Evolutionary conservation across 2,329 filamentous ascomycete species (phyloP), one percentile per base, ranked within the genome.

Genomic region (Pseudogymnoascus sp.): DNA sequence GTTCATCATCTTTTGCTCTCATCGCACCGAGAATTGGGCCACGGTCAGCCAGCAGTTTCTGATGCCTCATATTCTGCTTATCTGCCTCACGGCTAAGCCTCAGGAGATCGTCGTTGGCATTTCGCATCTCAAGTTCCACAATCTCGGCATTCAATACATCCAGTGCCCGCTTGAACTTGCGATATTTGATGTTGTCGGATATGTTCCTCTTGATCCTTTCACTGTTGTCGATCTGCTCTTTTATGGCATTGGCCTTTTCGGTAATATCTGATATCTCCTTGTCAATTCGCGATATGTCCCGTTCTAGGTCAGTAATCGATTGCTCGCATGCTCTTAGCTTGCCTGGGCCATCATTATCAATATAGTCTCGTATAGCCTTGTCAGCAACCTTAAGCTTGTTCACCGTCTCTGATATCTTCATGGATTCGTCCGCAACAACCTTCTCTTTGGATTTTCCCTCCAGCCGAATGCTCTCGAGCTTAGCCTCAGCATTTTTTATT

Each of bases 201-300:
- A 99, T 96, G 65, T 90, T 92, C 68, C 90, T 88, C 75, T 92
- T 93, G 61, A 87, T 92, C 63, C 87, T 85, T 65, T 92, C 89
- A 62, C 90, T 89, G 69, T 92, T 90, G 68, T 86, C 84, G 59
- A 92, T 82, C 60, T 91, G 87, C 58, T 89, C 83, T 66, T 88
- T 88, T 59, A 96, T 81, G 67, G 86, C 86, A 74, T 95, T 94
- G 64, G 90, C 85, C 61, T 88, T 83, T 24, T 82, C 79, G 2
- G 86, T 87, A 60, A 94, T 77, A 50, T 84, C 78, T 10, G 76
- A 76, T 69, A 90, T 85, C 65, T 94, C 88, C 15, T 77, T 78
- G 68, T 95, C 88, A 11, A 87, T 78, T 15, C 78, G 78, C 39
- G 78, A 74, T 61, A 94, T 87, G 24, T 85, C 81, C 64, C 81